Evolutionary conservation across 2,329 filamentous ascomycete species (phyloP).

Genomic region (Colletotrichum sidae): DNA sequence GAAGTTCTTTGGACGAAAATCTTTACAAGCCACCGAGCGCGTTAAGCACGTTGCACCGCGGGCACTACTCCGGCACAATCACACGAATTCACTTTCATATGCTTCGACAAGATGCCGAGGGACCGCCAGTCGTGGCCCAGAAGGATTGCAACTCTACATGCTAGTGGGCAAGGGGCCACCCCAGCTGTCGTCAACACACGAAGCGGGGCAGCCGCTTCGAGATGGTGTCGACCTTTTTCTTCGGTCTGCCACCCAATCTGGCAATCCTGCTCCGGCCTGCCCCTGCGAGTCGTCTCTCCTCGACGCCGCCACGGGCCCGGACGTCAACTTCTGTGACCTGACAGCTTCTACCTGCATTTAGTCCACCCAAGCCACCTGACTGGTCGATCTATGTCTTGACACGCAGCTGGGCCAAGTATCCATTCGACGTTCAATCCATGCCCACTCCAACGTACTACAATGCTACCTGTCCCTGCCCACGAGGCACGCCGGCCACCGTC

Average conservation of each 20-base stretch:
- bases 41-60: slow-evolving; percentile 8
- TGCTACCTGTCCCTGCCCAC: not conserved
- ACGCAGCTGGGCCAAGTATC: slow-evolving; percentile 16
- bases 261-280: slow-evolving; percentile 34
- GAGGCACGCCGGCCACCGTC: slow-evolving; percentile 11
- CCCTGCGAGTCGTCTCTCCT: slow-evolving; percentile 29
- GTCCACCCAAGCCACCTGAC: slow-evolving; percentile 27
- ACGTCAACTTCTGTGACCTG: slow-evolving; percentile 22
- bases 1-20: not conserved
- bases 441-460: not conserved
- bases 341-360: slow-evolving; percentile 23
- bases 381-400: slow-evolving; percentile 25
- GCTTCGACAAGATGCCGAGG: slow-evolving; percentile 38
- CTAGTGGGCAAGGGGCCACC: slow-evolving; percentile 27
- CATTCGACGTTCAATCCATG: slow-evolving; percentile 9
- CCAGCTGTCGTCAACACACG: slow-evolving; percentile 31
- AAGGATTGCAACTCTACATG: slow-evolving; percentile 30
- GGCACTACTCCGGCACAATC: slow-evolving; percentile 10
- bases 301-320: slow-evolving; percentile 9
- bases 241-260: slow-evolving; percentile 36
- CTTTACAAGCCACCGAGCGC: slow-evolving; percentile 15
- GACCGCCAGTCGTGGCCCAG: slow-evolving; percentile 23
- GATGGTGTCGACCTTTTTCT: slow-evolving; percentile 38
- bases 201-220: slow-evolving; percentile 37
- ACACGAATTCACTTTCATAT: slow-evolving; percentile 35